These are phyloP conservation scores for Lepidium aucheri DNA, from an alignment of 345 rosid species.

Conservation along the genomic window DNA sequence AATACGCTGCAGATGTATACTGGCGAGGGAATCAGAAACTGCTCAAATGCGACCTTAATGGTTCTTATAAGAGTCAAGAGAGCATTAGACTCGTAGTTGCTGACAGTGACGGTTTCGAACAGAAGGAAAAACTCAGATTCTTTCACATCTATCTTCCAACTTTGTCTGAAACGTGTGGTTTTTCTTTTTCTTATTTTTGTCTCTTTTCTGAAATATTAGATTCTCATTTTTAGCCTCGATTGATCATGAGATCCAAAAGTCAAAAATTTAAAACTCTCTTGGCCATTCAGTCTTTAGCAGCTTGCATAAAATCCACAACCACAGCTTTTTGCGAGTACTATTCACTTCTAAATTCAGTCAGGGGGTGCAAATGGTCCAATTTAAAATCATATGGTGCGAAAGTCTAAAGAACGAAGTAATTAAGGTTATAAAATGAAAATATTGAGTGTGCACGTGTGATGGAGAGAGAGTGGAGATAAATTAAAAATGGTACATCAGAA, in stretches of 20 bases:
- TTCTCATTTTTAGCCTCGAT: neutral
- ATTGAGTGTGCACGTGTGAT: constrained; percentile 4
- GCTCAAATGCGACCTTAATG: neutral
- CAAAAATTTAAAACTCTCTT: neutral
- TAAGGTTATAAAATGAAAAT: neutral
- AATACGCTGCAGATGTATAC: constrained; percentile 3
- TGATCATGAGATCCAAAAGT: neutral
- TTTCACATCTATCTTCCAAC: constrained; percentile 12
- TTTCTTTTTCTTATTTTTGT: neutral
- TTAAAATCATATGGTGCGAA: neutral
- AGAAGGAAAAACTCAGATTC: constrained; percentile 2
- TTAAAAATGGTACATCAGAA: neutral
- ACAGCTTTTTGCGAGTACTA: neutral
- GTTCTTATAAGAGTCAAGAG: neutral
- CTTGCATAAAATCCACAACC: neutral
- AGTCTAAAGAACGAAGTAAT: neutral
- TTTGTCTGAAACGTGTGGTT: neutral
- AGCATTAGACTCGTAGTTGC: neutral
- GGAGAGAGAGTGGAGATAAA: neutral
- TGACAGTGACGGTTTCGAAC: neutral
- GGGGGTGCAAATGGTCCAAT: neutral
- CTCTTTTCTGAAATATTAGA: neutral
- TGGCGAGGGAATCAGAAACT: constrained; percentile 4
- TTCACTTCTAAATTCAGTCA: neutral
- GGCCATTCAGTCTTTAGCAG: neutral